These are phyloP conservation scores for Trypanosoma theileri DNA, from an alignment of 208 protist species.

Conservation along the genomic window DNA sequence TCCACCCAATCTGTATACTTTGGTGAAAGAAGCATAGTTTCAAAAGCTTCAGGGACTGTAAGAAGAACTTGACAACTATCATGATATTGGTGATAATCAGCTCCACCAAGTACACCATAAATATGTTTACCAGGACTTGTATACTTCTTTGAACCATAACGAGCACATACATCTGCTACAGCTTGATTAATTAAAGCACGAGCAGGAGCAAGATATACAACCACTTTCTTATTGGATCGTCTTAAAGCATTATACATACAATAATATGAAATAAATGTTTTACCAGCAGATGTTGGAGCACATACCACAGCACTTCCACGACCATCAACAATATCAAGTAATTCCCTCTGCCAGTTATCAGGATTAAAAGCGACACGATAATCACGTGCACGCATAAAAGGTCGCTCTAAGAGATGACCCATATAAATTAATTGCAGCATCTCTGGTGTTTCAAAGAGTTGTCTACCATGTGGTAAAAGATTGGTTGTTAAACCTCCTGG, in stretches of 20 bases:
- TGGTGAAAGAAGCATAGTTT: constrained; percentile 91
- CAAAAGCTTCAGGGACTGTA: constrained; percentile 91
- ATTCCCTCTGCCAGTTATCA: constrained; percentile 93
- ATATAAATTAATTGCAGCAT: constrained; percentile 88
- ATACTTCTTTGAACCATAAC: constrained; percentile 92
- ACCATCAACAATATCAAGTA: constrained; percentile 94
- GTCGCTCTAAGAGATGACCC: constrained; percentile 89
- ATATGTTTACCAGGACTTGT: constrained; percentile 62
- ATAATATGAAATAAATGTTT: constrained; percentile 98
- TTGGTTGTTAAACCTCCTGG: constrained; percentile 39
- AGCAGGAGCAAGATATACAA: constrained; percentile 92
- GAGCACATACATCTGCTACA: constrained; percentile 90
- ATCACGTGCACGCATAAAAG: constrained; percentile 60
- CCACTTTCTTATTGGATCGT: constrained; percentile 82
- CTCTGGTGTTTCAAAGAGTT: constrained; percentile 63
- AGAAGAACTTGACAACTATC: constrained; percentile 93
- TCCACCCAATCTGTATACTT: constrained; percentile 82
- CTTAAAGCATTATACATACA: constrained; percentile 92
- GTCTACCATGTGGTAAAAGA: constrained; percentile 45
- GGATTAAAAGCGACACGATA: constrained; percentile 94
- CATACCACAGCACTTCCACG: constrained; percentile 92
- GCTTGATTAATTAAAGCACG: constrained; percentile 96
- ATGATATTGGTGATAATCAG: constrained; percentile 83
- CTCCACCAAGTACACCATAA: constrained; percentile 86
- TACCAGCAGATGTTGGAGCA: constrained; percentile 95